Evolutionary conservation across 2,329 filamentous ascomycete species (phyloP), one percentile per base, ranked within the genome.

Genomic region (Exophiala oligosperma): DNA sequence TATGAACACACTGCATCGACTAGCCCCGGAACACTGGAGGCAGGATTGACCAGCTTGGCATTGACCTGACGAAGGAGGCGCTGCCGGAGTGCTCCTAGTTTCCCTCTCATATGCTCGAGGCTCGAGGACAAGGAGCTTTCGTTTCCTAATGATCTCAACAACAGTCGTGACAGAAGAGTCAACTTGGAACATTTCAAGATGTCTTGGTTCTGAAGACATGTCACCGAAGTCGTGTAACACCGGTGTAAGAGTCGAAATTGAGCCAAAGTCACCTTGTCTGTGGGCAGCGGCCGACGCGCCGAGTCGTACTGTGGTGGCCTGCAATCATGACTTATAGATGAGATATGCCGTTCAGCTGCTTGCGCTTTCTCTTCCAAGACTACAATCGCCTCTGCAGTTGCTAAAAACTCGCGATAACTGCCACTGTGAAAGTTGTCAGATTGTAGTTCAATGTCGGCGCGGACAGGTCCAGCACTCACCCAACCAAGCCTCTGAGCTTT

Each of bases 381-480:
- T 54, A 97, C 89, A 65, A 97, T 97, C n/a, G 87, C 87, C 75
- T 97, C 92, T 54, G 93, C 93, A 0, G 93, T 97, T 52, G 90
- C 90, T 26, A 97, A 85, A 7, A 97, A 85, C 68, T 94, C 91
- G 66, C 93, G 89, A 74, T 97, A 97, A 69, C 84, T 84, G 66
- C 82, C 79, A 21, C 84, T 86, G 65, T 8, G 52, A 48, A 41
- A 59, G 49, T 49, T 54, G 48, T 54, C 47, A 57, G 40, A 57
- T 35, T 11, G 11, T 26, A 32, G 17, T 28, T 8, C 43, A 43
- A 23, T 9, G 49, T n/a, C 6, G 26, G 26, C 32, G 59, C 51
- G 32, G 5, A 35, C 43, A n/a, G 12, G 26, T 32, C 23, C 21
- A 47, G 9, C 43, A 41, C 78, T 57, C 77, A 85, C 84, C 86